Evolutionary conservation across 2,329 filamentous ascomycete species (phyloP), one percentile per base, ranked within the genome.

Genomic region (Didymella keratinophila): DNA sequence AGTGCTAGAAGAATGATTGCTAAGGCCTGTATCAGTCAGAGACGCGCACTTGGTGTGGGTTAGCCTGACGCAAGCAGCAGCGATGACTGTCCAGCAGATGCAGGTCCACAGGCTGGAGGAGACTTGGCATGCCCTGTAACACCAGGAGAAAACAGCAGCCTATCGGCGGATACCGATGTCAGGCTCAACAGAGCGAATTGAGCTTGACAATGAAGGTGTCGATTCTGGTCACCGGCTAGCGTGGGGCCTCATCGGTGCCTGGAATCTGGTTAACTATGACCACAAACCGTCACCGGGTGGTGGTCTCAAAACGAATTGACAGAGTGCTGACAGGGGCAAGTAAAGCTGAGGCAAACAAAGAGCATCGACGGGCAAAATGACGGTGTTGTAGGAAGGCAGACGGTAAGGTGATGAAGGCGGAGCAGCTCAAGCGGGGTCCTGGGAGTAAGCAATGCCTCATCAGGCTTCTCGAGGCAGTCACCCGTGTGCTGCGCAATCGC

Each of bases 221-320:
- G 20, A 41, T 6, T 37, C 30, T 28, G 34, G 34, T 42, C 39
- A 51, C 56, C 41, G 56, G 41, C 46, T 54, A 50, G 56, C 46
- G 56, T 54, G 56, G 56, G 56, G 37, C 45, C 30, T 37, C 21
- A 39, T 27, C 28, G 56, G 32, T 58, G 56, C 56, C 56, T 58
- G 50, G 41, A 36, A 32, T 16, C 50, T 32, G 50, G 39, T 58
- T 41, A 51, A 54, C 20, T 42, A n/a, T 23, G 50, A 49, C 10
- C 30, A 18, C 12, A 2, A 20, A 41, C 27, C 27, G 32, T 58
- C 50, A 46, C 50, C 56, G 32, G 34, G 25, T 28, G 12, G 18
- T 28, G 14, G 7, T 30, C 23, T 28, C 23, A 27, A 30, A 21
- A 10, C 23, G 20, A 42, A 34, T 5, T 25, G 12, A 42, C 12